phyloP scores from a whole-genome alignment of 2,329 filamentous ascomycete species.

The Epicoccum sorghinum region DNA sequence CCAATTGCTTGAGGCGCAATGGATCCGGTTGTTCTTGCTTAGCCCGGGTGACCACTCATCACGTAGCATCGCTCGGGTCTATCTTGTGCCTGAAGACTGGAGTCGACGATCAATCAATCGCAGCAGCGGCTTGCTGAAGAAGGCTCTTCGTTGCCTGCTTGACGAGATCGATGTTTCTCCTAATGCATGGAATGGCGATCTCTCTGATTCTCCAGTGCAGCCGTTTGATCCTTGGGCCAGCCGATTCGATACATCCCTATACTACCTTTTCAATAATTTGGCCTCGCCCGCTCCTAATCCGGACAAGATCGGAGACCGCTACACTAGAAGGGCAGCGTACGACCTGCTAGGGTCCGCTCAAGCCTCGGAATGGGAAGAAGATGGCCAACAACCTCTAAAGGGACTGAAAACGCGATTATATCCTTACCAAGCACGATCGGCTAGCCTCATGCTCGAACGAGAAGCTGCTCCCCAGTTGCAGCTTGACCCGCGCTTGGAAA shows the following conservation, averaged over 20 bases:
- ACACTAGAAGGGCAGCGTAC: conserved; percentile 61
- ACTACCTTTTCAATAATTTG: conserved; percentile 75
- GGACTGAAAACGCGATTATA: conserved; percentile 72
- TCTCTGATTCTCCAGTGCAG: conserved; percentile 20
- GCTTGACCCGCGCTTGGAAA: conserved; percentile 75
- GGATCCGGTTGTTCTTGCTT: conserved; percentile 42
- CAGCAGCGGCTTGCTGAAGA: conserved; percentile 53
- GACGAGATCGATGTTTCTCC: conserved; percentile 61
- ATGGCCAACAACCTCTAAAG: conserved; percentile 46
- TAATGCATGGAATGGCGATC: conserved; percentile 61
- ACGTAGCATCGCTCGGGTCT: conserved; percentile 57
- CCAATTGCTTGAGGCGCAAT: conserved; percentile 41
- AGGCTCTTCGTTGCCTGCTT: conserved; percentile 58
- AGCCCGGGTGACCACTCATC: not conserved
- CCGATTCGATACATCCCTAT: conserved; percentile 60
- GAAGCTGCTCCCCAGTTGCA: conserved; percentile 69
- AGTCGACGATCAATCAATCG: conserved; percentile 61
- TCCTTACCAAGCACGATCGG: conserved; percentile 79
- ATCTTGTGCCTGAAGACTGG: conserved; percentile 70
- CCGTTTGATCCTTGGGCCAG: conserved; percentile 51
- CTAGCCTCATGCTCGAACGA: conserved; percentile 81
- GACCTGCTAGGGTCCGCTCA: conserved; percentile 56
- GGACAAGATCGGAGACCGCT: conserved; percentile 55
- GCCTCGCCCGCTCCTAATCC: conserved; percentile 69
- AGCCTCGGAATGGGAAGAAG: conserved; percentile 39